phyloP scores from a whole-genome alignment of 257 asterid species.

The Fraxinus excelsior region DNA sequence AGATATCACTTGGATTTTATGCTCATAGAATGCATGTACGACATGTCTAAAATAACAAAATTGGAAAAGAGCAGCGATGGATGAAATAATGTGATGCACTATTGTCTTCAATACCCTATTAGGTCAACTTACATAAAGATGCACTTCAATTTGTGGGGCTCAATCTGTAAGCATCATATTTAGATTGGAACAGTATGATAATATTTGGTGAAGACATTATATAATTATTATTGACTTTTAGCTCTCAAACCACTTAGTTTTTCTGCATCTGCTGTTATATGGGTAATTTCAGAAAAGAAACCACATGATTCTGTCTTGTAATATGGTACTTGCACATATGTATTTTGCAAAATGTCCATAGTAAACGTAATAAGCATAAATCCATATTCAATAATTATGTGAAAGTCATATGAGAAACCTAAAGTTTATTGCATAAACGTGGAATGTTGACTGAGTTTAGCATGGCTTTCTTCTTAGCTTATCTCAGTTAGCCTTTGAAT shows the following conservation, averaged over 20 bases:
- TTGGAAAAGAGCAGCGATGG: not conserved
- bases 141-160: not conserved
- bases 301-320: not conserved
- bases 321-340: not conserved
- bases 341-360: not conserved
- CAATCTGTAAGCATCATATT: not conserved
- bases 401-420: not conserved
- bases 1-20: not conserved
- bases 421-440: not conserved
- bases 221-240: no score
- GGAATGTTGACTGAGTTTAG: not conserved
- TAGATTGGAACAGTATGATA: not conserved
- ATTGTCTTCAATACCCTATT: not conserved
- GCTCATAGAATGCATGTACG: not conserved
- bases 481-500: not conserved
- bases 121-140: not conserved
- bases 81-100: not conserved
- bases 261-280: no score
- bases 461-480: not conserved
- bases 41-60: no score
- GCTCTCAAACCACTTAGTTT: no score
- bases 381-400: no score
- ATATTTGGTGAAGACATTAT: not conserved
- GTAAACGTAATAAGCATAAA: no score
- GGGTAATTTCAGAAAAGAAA: no score